These are phyloP conservation scores for Saccharomycopsis sp. DNA, from an alignment of 805 yeast genomes.

Conservation along the genomic window DNA sequence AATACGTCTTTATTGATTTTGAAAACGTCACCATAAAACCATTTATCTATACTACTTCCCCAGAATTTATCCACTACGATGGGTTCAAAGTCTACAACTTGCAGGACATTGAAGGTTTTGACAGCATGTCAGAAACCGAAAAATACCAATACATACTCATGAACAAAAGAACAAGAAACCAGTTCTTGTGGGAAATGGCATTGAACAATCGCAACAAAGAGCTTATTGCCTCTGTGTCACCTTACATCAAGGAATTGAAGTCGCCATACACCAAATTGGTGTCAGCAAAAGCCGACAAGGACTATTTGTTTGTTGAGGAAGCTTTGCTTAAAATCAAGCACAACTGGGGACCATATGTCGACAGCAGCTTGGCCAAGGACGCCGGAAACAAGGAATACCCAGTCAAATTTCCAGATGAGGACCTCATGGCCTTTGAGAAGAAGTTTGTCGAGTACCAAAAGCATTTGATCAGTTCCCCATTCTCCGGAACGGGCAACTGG, in stretches of 20 bases:
- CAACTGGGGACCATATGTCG: constrained; percentile 62
- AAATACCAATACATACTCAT: constrained; percentile 79
- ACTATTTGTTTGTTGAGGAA: constrained; percentile 56
- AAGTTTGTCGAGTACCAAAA: constrained; percentile 62
- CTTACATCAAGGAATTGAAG: constrained; percentile 65
- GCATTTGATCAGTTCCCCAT: constrained; percentile 64
- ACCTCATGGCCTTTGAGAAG: constrained; percentile 49
- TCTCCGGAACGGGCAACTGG: constrained; percentile 91
- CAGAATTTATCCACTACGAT: constrained; percentile 76
- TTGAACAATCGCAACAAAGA: constrained; percentile 58
- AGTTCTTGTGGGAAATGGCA: constrained; percentile 77
- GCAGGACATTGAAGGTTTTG: constrained; percentile 65
- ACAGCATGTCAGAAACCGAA: constrained; percentile 60
- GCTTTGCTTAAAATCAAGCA: constrained; percentile 57
- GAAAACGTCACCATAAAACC: constrained; percentile 81
- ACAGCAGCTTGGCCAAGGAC: constrained; percentile 43
- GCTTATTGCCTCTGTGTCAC: constrained; percentile 77
- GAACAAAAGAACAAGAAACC: constrained; percentile 86
- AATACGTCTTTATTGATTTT: constrained; percentile 63
- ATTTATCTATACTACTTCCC: constrained; percentile 68
- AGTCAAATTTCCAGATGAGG: constrained; percentile 49
- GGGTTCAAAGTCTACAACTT: constrained; percentile 82
- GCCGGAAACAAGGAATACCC: constrained; percentile 48
- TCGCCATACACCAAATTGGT: constrained; percentile 56
- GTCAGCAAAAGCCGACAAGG: constrained; percentile 51